Evolutionary conservation across 495 filamentous ascomycete species (phyloP).

Genomic region (Xylona heveae): DNA sequence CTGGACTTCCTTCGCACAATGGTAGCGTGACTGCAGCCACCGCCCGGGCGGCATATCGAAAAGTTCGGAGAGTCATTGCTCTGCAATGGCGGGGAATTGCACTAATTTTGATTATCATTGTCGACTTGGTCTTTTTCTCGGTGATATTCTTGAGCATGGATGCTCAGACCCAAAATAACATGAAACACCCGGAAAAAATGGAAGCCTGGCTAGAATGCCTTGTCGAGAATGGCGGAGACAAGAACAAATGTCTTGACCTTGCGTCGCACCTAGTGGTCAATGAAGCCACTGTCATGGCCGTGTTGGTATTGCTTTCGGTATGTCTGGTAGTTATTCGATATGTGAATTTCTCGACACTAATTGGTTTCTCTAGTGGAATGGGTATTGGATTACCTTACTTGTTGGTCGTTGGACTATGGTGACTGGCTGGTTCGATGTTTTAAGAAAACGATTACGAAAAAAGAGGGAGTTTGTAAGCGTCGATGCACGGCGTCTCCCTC

Average conservation of each 20-base stretch:
- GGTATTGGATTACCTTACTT: slow-evolving; percentile 65
- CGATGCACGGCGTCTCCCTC: slow-evolving; percentile 45
- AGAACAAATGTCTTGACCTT: slow-evolving; percentile 35
- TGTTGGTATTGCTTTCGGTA: slow-evolving; percentile 63
- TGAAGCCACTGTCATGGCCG: slow-evolving; percentile 57
- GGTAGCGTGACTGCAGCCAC: slow-evolving; percentile 65
- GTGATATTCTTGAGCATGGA: slow-evolving; percentile 78
- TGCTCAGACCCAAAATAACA: slow-evolving; percentile 33
- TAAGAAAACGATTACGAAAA: slow-evolving; percentile 19
- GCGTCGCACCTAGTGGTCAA: slow-evolving; percentile 39
- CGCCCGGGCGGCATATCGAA: slow-evolving; percentile 69
- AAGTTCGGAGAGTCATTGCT: slow-evolving; percentile 66
- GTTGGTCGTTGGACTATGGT: slow-evolving; percentile 68
- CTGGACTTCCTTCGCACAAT: slow-evolving; percentile 55
- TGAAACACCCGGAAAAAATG: slow-evolving; percentile 28
- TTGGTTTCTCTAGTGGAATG: slow-evolving; percentile 37
- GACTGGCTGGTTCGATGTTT: slow-evolving; percentile 55
- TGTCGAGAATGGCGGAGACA: slow-evolving; percentile 31
- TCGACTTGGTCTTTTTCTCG: slow-evolving; percentile 79
- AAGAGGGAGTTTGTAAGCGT: slow-evolving; percentile 63
- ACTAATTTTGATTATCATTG: slow-evolving; percentile 69
- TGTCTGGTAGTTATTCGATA: slow-evolving; percentile 11
- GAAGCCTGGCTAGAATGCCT: slow-evolving; percentile 57
- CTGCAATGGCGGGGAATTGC: slow-evolving; percentile 86
- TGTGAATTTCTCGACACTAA: neutral